Conservation (phyloP, 2,329 filamentous ascomycete species). For the Ascosphaera apis region DNA sequence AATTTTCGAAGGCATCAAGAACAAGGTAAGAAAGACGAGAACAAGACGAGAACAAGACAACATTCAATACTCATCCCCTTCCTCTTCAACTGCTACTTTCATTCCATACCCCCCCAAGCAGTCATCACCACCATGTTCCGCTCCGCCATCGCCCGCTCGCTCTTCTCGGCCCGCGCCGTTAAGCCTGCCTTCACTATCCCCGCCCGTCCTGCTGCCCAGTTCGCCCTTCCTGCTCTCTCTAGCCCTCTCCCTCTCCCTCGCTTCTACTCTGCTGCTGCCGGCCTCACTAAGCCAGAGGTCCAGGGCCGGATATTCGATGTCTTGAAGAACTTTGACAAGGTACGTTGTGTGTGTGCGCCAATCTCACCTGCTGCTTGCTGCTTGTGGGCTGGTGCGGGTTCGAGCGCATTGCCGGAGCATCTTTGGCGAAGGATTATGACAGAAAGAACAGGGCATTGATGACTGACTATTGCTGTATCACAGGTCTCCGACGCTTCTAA, state of each 20-base stretch:
- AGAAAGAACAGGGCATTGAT: too few species aligned
- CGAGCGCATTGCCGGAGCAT: too few species aligned
- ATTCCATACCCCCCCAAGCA: conserved; percentile 1
- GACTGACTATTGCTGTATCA: too few species aligned
- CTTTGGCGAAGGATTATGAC: too few species aligned
- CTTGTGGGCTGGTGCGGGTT: conserved; percentile 1
- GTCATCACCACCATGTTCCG: conserved; percentile 52
- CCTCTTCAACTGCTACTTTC: conserved; percentile 3
- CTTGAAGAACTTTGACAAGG: conserved; percentile 94
- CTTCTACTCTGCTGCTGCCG: conserved; percentile 66
- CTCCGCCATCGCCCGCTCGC: conserved; percentile 59
- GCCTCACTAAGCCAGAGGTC: conserved; percentile 62
- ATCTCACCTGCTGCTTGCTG: neutral
- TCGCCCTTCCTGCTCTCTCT: too few species aligned
- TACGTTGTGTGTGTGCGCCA: conserved; percentile 19
- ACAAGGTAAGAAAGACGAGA: conserved; percentile 3
- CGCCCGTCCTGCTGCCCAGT: too few species aligned
- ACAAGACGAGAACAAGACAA: neutral
- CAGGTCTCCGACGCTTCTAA: conserved; percentile 30
- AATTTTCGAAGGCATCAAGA: too few species aligned
- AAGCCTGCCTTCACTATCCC: conserved; percentile 32
- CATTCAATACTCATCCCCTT: neutral
- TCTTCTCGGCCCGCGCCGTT: conserved; percentile 32
- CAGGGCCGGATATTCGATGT: conserved; percentile 82
- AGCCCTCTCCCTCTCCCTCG: too few species aligned